These are phyloP conservation scores for Suillus weaverae DNA, from an alignment of 768 basidiomycete species.

Conservation along the genomic window DNA sequence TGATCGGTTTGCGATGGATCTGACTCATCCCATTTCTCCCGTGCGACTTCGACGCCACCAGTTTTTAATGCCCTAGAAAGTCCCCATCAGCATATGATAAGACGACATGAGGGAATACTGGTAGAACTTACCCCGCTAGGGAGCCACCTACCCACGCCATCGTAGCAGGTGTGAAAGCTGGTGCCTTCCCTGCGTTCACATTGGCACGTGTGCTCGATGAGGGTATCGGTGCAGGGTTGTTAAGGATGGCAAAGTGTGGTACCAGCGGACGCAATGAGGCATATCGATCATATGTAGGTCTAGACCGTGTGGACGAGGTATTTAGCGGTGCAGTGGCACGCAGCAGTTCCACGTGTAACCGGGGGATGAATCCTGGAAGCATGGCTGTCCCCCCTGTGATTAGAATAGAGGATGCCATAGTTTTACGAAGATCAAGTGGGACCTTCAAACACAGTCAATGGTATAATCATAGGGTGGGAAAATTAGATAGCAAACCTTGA, in stretches of 20 bases:
- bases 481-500: constrained; percentile 54
- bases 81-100: constrained; percentile 7
- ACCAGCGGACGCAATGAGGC: constrained; percentile 68
- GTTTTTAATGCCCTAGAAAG: constrained; percentile 74
- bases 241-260: constrained; percentile 77
- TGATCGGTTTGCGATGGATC: constrained; percentile 44
- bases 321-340: constrained; percentile 51
- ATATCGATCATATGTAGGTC: constrained; percentile 71
- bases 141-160: constrained; percentile 95
- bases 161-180: constrained; percentile 79
- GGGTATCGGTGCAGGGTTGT: constrained; percentile 69
- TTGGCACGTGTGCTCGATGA: constrained; percentile 50
- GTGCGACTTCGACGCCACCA: constrained; percentile 75
- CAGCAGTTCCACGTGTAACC: constrained; percentile 78
- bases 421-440: constrained; percentile 86
- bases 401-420: constrained; percentile 81
- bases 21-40: constrained; percentile 86
- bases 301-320: constrained; percentile 34
- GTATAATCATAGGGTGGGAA: background rate
- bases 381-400: constrained; percentile 88
- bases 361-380: constrained; percentile 90
- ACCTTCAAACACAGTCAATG: constrained; percentile 46
- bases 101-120: background rate
- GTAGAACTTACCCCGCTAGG: constrained; percentile 72
- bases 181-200: constrained; percentile 78